Percentiles rank a stretch among this genome's conserved stretches.
phyloP scores from a whole-genome alignment of 169 alveolate species.

The Neospora caninum region DNA sequence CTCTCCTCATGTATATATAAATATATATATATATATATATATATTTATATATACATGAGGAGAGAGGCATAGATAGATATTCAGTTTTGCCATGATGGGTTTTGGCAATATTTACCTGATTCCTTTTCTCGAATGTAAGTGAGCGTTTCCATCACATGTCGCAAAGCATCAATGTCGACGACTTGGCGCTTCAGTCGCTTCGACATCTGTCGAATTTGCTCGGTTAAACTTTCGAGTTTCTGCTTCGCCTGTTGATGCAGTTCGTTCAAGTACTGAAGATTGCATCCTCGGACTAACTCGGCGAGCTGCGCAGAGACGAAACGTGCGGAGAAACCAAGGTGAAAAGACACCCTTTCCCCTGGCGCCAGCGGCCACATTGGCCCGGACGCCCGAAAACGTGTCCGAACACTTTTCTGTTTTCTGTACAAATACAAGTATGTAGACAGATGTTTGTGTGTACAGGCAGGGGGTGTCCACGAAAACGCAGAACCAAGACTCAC shows the following conservation, averaged over 20 bases:
- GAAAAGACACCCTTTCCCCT: too few relatives aligned
- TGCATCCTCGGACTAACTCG: conserved; percentile 87
- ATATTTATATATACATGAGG: not conserved
- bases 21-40: not conserved
- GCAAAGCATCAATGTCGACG: conserved; percentile 90
- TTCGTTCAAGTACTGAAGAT: conserved; percentile 83
- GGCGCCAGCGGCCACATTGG: too few relatives aligned
- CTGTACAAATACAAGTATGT: too few relatives aligned
- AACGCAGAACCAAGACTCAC: too few relatives aligned
- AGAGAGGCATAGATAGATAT: not conserved
- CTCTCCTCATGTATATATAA: not conserved
- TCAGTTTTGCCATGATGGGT: too few relatives aligned
- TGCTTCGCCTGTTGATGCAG: conserved; percentile 87
- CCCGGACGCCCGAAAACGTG: too few relatives aligned
- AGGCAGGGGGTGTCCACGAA: too few relatives aligned
- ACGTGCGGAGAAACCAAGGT: not conserved
- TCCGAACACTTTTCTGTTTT: too few relatives aligned
- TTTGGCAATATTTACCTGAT: conserved; percentile 46
- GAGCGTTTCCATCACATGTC: conserved; percentile 91
- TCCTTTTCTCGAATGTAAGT: conserved; percentile 85
- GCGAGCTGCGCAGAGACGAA: conserved; percentile 66
- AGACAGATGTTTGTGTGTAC: too few relatives aligned
- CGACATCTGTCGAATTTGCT: conserved; percentile 67
- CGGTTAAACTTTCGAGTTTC: conserved; percentile 72
- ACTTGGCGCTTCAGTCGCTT: conserved; percentile 77